A percentile compares a stretch with the other conserved stretches of the same genome.
These are phyloP conservation scores for Ceratonia siliqua DNA, from an alignment of 306 rosid genomes.

Conservation along the genomic window DNA sequence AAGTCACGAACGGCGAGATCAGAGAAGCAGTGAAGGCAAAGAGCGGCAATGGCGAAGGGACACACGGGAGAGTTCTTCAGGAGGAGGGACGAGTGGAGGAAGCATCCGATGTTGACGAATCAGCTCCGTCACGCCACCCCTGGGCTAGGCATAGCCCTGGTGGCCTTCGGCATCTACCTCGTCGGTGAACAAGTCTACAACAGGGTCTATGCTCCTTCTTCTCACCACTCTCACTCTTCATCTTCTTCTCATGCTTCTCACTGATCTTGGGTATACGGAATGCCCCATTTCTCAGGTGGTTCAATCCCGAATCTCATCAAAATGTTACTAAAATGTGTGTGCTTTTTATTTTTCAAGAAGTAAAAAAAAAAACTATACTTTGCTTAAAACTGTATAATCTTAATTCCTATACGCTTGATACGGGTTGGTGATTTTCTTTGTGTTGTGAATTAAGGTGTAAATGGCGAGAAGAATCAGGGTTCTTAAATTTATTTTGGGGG, in stretches of 20 bases:
- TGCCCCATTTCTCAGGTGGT: not conserved
- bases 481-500: not conserved
- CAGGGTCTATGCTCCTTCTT: conserved; percentile 47
- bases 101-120: conserved; percentile 79
- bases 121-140: conserved; percentile 92
- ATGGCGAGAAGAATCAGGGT: not conserved
- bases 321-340: not conserved
- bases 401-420: not conserved
- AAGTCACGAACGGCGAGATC: not conserved
- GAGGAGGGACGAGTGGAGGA: conserved; percentile 96
- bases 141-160: conserved; percentile 89
- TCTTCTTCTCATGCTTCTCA: conserved; percentile 44
- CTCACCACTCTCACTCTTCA: conserved; percentile 37
- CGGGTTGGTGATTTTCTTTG: not conserved
- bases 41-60: conserved; percentile 51
- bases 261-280: not conserved
- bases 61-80: conserved; percentile 81
- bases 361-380: not conserved
- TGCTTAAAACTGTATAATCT: not conserved
- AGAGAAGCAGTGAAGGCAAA: conserved; percentile 10
- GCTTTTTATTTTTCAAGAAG: not conserved
- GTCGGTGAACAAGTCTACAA: conserved; percentile 84
- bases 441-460: not conserved
- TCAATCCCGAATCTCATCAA: not conserved
- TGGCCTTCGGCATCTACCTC: conserved; percentile 85